These are phyloP conservation scores for Alternaria sp. DNA, from an alignment of 2,329 filamentous ascomycete genomes.

Conservation along the genomic window DNA sequence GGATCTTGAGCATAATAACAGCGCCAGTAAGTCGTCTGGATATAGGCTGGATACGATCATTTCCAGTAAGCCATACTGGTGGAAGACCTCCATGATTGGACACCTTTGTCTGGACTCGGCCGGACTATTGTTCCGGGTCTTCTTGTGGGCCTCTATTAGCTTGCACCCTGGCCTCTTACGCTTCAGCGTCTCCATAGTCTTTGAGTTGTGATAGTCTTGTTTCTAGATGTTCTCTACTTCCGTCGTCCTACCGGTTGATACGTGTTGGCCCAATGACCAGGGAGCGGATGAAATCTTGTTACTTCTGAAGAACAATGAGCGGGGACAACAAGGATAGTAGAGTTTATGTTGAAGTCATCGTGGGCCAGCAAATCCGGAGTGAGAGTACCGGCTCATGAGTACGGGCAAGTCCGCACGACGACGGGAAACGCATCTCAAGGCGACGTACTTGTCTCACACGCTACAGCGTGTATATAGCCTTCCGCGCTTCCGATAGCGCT, in stretches of 20 bases:
- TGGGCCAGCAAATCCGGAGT: constrained; percentile 4
- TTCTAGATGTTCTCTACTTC: not conserved
- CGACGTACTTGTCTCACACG: constrained; percentile 25
- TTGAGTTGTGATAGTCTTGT: not conserved
- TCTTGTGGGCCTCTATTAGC: constrained; percentile 14
- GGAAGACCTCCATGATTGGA: constrained; percentile 28
- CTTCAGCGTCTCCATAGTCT: constrained; percentile 23
- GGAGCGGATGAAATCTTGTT: constrained; percentile 1
- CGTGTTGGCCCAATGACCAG: not conserved
- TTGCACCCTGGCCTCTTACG: constrained; percentile 29
- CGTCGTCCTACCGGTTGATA: not conserved
- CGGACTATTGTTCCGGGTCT: constrained; percentile 4
- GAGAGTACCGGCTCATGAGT: constrained; percentile 2
- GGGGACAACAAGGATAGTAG: constrained; percentile 4
- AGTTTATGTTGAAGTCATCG: not conserved
- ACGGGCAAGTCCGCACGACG: constrained; percentile 1
- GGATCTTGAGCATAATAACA: constrained; percentile 40
- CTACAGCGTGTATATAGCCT: constrained; percentile 15
- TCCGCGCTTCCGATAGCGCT: constrained; percentile 22
- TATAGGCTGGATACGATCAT: constrained; percentile 33
- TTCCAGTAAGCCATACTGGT: constrained; percentile 42
- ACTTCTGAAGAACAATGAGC: constrained; percentile 16
- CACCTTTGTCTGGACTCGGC: constrained; percentile 10
- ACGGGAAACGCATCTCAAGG: constrained; percentile 8
- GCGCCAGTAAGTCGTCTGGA: constrained; percentile 38